These are phyloP conservation scores for Paraphoma chrysanthemicola DNA, from an alignment of 2,329 filamentous ascomycete species.

Conservation along the genomic window DNA sequence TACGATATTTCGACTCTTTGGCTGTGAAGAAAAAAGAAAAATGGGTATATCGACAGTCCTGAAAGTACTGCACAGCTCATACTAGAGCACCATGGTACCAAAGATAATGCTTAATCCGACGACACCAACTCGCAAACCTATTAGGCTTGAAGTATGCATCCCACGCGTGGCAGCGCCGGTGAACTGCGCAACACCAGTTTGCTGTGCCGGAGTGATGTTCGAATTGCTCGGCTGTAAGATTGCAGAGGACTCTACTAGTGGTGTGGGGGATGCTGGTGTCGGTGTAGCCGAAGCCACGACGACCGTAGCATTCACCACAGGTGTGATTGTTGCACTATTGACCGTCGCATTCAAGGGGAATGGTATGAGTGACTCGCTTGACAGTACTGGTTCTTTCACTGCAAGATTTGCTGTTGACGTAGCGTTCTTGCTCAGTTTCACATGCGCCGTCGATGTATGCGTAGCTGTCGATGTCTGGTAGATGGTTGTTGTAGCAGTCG, in stretches of 20 bases:
- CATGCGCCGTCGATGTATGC: not conserved
- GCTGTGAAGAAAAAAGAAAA: too few species aligned
- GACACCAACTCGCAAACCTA: not conserved
- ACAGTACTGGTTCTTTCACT: constrained; percentile 1
- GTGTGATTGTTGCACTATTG: not conserved
- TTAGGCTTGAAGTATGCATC: not conserved
- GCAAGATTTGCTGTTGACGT: not conserved
- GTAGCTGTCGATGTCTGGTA: not conserved
- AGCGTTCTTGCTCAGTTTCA: not conserved
- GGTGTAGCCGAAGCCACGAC: not conserved
- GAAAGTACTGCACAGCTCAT: not conserved
- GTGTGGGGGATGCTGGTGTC: not conserved
- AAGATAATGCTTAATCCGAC: not conserved
- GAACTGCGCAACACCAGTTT: constrained; percentile 1
- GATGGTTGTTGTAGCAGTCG: not conserved
- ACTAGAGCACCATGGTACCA: not conserved
- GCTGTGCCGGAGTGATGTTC: not conserved
- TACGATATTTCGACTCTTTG: too few species aligned
- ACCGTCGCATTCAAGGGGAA: not conserved
- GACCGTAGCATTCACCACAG: too few species aligned
- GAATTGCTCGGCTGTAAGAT: constrained; percentile 8
- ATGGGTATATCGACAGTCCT: not conserved
- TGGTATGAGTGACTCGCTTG: not conserved
- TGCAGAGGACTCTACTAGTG: constrained; percentile 5
- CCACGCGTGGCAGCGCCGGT: constrained; percentile 2